phyloP scores from a whole-genome alignment of 129 eudicot species.

The Logfia minima region DNA sequence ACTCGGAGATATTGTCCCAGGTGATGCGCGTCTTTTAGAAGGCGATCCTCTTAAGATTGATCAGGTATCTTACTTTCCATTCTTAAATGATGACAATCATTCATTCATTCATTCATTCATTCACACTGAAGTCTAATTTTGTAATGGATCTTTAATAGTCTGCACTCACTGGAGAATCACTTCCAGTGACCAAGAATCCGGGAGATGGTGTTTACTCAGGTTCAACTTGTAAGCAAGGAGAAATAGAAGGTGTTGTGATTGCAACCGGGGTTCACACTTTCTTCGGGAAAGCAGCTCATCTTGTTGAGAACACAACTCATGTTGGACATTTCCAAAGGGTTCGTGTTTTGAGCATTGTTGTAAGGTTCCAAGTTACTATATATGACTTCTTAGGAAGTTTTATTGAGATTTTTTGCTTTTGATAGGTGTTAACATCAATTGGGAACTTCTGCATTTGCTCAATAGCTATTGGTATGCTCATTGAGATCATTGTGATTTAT shows the following conservation, averaged over 20 bases:
- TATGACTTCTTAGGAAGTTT: background rate
- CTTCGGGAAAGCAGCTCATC: slow-evolving; percentile 95
- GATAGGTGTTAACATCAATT: slow-evolving; percentile 70
- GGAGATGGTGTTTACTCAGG: slow-evolving; percentile 89
- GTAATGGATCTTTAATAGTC: slow-evolving; percentile 40
- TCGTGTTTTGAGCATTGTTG: background rate
- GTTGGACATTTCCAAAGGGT: slow-evolving; percentile 90
- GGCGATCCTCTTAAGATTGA: slow-evolving; percentile 91
- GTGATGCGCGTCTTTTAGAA: slow-evolving; percentile 86
- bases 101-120: background rate
- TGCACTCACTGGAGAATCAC: slow-evolving; percentile 91
- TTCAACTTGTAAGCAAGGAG: slow-evolving; percentile 93
- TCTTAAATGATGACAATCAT: background rate
- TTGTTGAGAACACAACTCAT: slow-evolving; percentile 83
- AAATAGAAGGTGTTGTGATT: slow-evolving; percentile 72
- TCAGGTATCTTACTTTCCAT: slow-evolving; percentile 47
- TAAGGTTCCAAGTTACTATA: background rate
- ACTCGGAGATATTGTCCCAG: slow-evolving; percentile 84
- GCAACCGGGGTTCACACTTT: slow-evolving; percentile 90
- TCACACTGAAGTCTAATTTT: background rate
- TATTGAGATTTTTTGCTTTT: background rate
- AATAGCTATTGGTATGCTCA: slow-evolving; percentile 72
- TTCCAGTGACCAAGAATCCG: slow-evolving; percentile 78
- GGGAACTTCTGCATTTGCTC: slow-evolving; percentile 93
- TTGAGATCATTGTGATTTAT: slow-evolving; percentile 68